These are phyloP conservation scores for Barnettozyma californica DNA, from an alignment of 805 yeast genomes.

Conservation along the genomic window DNA sequence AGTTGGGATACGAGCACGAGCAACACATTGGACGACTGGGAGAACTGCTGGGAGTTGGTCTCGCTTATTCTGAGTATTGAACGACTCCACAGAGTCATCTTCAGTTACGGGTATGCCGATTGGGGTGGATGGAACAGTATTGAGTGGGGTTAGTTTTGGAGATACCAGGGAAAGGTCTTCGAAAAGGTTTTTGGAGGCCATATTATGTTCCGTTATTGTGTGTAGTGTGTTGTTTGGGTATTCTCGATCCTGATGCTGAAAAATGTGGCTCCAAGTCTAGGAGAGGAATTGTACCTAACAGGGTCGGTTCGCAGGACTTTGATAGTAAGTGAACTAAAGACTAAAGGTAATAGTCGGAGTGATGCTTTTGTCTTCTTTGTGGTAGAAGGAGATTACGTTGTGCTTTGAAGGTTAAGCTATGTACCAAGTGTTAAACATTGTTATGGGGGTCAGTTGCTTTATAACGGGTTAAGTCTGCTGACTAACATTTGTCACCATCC, in stretches of 20 bases:
- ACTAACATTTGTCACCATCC: constrained; percentile 1
- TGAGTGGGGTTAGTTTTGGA: constrained; percentile 32
- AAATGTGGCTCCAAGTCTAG: too few species aligned
- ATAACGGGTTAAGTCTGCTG: background rate
- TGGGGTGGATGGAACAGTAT: constrained; percentile 25
- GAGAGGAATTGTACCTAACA: too few species aligned
- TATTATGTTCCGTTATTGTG: background rate
- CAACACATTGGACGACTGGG: constrained; percentile 81
- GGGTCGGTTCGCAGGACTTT: too few species aligned
- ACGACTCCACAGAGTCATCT: constrained; percentile 5
- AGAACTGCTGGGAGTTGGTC: constrained; percentile 45
- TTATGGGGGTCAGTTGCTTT: background rate
- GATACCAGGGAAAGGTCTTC: constrained; percentile 36
- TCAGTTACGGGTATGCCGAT: constrained; percentile 21
- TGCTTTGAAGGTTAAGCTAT: background rate
- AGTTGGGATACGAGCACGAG: constrained; percentile 95
- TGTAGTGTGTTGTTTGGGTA: background rate
- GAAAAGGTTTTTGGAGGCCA: constrained; percentile 3
- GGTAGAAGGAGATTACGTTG: background rate
- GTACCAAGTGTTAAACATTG: background rate
- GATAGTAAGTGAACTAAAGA: too few species aligned
- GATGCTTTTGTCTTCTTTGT: too few species aligned
- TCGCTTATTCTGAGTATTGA: constrained; percentile 25
- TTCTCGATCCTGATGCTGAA: too few species aligned
- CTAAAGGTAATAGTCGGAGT: too few species aligned